phyloP scores from a whole-genome alignment of 78 protist species.

The Protostelium mycophagum region DNA sequence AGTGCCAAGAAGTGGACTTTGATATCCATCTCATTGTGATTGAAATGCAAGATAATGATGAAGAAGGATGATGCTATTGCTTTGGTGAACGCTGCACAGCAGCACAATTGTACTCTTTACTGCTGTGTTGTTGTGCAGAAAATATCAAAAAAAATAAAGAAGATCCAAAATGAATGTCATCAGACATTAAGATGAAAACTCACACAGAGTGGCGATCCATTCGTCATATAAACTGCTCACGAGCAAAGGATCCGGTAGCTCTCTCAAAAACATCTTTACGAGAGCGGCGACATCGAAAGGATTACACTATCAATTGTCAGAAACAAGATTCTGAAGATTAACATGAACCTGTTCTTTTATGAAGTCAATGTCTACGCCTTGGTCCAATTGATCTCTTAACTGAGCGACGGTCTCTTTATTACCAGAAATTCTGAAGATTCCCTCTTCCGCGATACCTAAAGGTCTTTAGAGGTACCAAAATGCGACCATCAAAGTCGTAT shows the following conservation, averaged over 20 bases:
- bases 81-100: no score
- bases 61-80: not conserved
- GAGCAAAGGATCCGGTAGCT: not conserved
- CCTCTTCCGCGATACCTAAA: not conserved
- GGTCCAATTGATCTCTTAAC: not conserved
- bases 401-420: not conserved
- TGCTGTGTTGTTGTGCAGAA: no score
- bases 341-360: not conserved
- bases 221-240: not conserved
- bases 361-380: not conserved
- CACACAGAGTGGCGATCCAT: not conserved
- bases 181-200: not conserved
- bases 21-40: no score
- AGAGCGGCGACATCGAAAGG: not conserved
- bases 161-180: not conserved
- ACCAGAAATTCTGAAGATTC: not conserved
- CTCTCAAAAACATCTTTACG: not conserved
- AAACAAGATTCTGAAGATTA: no score
- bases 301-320: not conserved
- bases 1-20: no score
- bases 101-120: no score
- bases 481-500: no score
- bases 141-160: no score
- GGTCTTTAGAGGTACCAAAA: no score
- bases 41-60: no score